Percentiles rank a stretch among this genome's conserved stretches.
Evolutionary conservation across 1,284 basidiomycete species (phyloP).

Genomic region (Cryptococcus jaspeensis): DNA sequence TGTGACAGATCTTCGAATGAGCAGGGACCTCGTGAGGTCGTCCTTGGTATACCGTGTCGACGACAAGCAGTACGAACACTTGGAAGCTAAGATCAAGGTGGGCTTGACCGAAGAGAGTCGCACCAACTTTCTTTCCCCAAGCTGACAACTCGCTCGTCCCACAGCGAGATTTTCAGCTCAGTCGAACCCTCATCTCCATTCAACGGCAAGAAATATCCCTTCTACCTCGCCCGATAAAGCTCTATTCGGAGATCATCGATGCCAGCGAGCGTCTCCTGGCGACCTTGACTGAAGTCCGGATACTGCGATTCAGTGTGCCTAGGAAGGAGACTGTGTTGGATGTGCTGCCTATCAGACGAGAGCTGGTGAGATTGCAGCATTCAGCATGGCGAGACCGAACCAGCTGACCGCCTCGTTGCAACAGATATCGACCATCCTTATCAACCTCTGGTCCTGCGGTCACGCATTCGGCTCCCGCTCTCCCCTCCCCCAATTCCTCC

Average conservation of each 20-base stretch:
- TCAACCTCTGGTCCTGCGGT: conserved; percentile 52
- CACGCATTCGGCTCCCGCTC: conserved; percentile 52
- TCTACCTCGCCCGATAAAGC: conserved; percentile 51
- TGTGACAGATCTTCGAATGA: conserved; percentile 42
- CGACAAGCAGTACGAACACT: conserved; percentile 32
- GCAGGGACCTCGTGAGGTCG: conserved; percentile 43
- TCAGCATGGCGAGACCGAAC: background rate
- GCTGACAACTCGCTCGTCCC: background rate
- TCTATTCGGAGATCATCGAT: conserved; percentile 51
- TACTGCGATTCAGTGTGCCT: conserved; percentile 49
- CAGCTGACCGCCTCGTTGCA: background rate
- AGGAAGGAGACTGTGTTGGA: conserved; percentile 52
- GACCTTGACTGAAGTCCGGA: conserved; percentile 49
- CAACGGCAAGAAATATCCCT: conserved; percentile 53
- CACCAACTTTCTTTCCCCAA: background rate
- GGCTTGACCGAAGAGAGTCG: background rate
- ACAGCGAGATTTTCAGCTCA: conserved; percentile 32
- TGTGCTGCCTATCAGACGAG: conserved; percentile 53
- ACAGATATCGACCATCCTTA: conserved; percentile 48
- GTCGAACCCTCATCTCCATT: conserved; percentile 40
- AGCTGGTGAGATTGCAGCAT: conserved; percentile 43
- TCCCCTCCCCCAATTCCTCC: conserved; percentile 55
- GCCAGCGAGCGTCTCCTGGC: conserved; percentile 48
- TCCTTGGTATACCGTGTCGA: conserved; percentile 43
- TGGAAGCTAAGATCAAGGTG: conserved; percentile 35